These are phyloP conservation scores for Jacaranda mimosifolia DNA, from an alignment of 257 asterid species.

Conservation along the genomic window DNA sequence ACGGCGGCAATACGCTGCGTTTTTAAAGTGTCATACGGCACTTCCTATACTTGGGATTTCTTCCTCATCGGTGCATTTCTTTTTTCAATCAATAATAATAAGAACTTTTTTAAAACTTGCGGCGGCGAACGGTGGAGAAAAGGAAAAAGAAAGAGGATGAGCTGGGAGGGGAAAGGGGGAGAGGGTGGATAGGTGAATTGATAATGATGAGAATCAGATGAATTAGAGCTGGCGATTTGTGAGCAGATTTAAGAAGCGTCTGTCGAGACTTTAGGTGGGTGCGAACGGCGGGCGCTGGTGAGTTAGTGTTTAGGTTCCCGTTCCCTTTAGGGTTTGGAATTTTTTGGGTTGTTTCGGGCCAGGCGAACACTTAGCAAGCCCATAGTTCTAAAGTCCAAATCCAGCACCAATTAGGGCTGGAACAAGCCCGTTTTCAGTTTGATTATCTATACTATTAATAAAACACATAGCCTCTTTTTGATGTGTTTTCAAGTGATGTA, in stretches of 20 bases:
- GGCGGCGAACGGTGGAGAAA: neutral
- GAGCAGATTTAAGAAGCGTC: neutral
- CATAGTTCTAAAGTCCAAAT: neutral
- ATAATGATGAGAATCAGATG: neutral
- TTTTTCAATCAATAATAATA: neutral
- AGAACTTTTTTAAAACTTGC: neutral
- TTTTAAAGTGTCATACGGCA: constrained; percentile 85
- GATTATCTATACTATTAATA: too few relatives aligned
- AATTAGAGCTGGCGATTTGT: neutral
- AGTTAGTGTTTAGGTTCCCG: neutral
- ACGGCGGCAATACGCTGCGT: constrained; percentile 46
- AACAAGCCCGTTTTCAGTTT: neutral
- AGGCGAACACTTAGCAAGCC: neutral
- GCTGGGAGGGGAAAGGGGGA: too few relatives aligned
- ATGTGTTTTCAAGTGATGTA: too few relatives aligned
- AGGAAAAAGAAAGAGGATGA: neutral
- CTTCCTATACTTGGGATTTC: constrained; percentile 87
- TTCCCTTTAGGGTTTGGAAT: constrained; percentile 16
- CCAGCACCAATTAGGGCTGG: neutral
- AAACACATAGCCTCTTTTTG: too few relatives aligned
- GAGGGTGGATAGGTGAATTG: neutral
- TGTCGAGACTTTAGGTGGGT: constrained; percentile 4
- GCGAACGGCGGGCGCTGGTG: neutral
- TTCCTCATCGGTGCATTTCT: constrained; percentile 60
- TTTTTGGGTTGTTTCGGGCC: neutral